phyloP scores from a whole-genome alignment of 768 basidiomycete genomes.

The Leccinum obscurum region DNA sequence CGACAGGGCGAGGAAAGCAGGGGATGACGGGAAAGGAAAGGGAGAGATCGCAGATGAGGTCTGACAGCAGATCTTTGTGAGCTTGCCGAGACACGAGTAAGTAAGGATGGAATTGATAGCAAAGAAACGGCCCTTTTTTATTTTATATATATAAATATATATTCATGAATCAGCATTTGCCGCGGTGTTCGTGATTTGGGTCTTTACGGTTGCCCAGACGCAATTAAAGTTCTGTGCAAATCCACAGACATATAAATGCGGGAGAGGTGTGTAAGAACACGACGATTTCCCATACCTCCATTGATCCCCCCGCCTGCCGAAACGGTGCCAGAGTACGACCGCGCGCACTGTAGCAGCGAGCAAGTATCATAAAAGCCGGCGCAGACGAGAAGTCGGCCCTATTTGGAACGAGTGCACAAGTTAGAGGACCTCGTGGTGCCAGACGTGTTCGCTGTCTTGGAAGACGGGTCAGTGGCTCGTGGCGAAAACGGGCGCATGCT shows the following conservation, averaged over 20 bases:
- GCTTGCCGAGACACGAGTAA: slow-evolving; percentile 30
- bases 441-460: slow-evolving; percentile 9
- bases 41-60: slow-evolving; percentile 18
- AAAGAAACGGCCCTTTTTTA: slow-evolving; percentile 30
- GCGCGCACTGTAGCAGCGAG: slow-evolving; percentile 8
- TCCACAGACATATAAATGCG: slow-evolving; percentile 34
- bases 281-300: slow-evolving; percentile 19
- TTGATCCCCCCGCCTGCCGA: slow-evolving; percentile 1
- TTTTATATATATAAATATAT: not conserved
- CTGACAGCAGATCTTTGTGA: slow-evolving; percentile 24
- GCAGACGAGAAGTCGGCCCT: not conserved
- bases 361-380: slow-evolving; percentile 7
- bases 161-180: slow-evolving; percentile 27
- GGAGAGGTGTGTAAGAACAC: slow-evolving; percentile 9
- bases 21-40: slow-evolving; percentile 34
- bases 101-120: slow-evolving; percentile 28
- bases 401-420: slow-evolving; percentile 5
- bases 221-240: slow-evolving; percentile 34
- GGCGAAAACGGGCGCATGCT: slow-evolving; percentile 18
- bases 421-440: slow-evolving; percentile 4
- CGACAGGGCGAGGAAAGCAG: slow-evolving; percentile 40
- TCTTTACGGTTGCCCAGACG: slow-evolving; percentile 19
- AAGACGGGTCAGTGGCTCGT: slow-evolving; percentile 21
- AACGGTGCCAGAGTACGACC: slow-evolving; percentile 2
- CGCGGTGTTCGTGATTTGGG: slow-evolving; percentile 31